A percentile compares a stretch with the other conserved stretches of the same genome.
phyloP scores from a whole-genome alignment of 208 protist species.

The Acanthamoeba healyi region DNA sequence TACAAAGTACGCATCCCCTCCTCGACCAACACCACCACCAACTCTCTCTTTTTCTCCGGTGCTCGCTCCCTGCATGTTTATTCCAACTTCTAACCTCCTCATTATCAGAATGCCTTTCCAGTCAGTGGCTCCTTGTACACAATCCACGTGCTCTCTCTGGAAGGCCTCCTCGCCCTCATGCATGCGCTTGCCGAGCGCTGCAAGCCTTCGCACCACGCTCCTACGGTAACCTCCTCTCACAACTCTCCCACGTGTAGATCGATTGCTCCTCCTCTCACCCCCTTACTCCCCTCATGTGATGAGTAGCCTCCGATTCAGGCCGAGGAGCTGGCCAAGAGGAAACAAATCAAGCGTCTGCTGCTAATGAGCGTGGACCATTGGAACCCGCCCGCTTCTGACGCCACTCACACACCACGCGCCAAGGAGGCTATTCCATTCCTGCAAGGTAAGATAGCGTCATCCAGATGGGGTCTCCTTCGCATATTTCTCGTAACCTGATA shows the following conservation, averaged over 20 bases:
- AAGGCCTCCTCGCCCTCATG: constrained; percentile 75
- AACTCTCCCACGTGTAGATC: no score
- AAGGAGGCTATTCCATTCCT: constrained; percentile 72
- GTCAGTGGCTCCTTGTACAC: constrained; percentile 73
- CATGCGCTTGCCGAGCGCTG: constrained; percentile 66
- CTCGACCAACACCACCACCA: not conserved
- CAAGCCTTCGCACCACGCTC: constrained; percentile 24
- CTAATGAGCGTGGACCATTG: constrained; percentile 55
- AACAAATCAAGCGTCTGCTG: constrained; percentile 71
- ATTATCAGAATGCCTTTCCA: constrained; percentile 75
- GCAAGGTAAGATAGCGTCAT: no score
- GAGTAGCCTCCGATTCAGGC: not conserved
- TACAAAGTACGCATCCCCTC: constrained; percentile 80
- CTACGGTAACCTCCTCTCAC: no score
- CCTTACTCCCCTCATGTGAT: no score
- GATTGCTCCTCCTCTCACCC: no score
- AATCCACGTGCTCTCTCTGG: constrained; percentile 79
- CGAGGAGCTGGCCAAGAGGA: constrained; percentile 67
- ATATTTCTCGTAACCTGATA: no score
- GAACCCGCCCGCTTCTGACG: constrained; percentile 38
- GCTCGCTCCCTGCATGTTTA: no score
- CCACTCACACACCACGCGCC: no score
- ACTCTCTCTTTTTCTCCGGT: no score
- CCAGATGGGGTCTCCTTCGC: no score
- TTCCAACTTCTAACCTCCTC: no score